Evolutionary conservation across 176 grass and related monocot species (phyloP).

Genomic region (Triticum urartu): DNA sequence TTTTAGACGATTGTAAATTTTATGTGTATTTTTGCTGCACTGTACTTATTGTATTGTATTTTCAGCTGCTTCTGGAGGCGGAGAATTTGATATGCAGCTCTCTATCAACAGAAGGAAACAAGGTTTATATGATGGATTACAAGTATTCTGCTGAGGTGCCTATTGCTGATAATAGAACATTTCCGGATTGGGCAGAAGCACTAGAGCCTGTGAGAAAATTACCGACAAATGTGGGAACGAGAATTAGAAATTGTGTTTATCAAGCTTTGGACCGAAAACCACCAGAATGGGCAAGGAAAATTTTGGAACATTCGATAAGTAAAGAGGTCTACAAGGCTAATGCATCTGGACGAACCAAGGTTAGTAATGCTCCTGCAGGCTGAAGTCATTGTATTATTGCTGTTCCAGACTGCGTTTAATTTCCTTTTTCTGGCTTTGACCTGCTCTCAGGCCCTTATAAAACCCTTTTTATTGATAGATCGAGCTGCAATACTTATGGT

Average conservation of each 20-base stretch:
- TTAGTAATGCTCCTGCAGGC: slow-evolving; percentile 32
- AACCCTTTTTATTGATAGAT: not conserved
- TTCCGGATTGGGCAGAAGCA: slow-evolving; percentile 91
- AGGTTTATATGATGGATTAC: slow-evolving; percentile 63
- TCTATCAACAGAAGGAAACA: slow-evolving; percentile 49
- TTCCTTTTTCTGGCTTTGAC: not conserved
- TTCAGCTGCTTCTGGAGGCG: slow-evolving; percentile 87
- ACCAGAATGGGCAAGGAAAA: slow-evolving; percentile 89
- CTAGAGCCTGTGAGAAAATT: slow-evolving; percentile 91
- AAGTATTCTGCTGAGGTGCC: slow-evolving; percentile 59
- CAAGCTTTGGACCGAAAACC: slow-evolving; percentile 75
- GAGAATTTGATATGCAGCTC: slow-evolving; percentile 68
- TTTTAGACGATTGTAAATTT: slow-evolving; percentile 7
- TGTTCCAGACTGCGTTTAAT: not conserved
- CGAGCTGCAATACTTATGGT: not conserved
- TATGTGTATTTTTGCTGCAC: slow-evolving; percentile 18
- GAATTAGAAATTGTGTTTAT: slow-evolving; percentile 97
- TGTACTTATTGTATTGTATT: slow-evolving; percentile 52
- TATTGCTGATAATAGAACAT: slow-evolving; percentile 43
- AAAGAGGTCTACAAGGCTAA: slow-evolving; percentile 97
- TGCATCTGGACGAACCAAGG: slow-evolving; percentile 97
- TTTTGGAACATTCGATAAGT: slow-evolving; percentile 94
- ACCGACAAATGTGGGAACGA: slow-evolving; percentile 95
- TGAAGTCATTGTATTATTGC: not conserved
- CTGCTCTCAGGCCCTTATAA: not conserved